Evolutionary conservation across 208 protist species (phyloP).

Genomic region (Novymonas esmeraldas): DNA sequence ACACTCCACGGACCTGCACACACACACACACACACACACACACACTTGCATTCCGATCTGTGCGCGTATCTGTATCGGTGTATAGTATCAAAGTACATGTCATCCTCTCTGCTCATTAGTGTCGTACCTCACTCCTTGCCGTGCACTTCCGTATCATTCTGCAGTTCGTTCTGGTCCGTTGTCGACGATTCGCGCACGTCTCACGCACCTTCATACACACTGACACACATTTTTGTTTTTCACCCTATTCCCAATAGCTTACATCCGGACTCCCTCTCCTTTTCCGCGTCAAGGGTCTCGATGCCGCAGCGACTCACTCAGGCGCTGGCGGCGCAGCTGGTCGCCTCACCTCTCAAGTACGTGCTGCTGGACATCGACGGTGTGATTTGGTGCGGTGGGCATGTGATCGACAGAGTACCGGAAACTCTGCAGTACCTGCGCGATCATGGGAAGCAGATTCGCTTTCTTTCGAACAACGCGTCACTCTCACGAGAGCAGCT

Average conservation of each 20-base stretch:
- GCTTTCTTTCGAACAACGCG: conserved; percentile 82
- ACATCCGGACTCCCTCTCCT: neutral
- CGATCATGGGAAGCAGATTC: conserved; percentile 48
- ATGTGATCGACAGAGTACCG: conserved; percentile 46
- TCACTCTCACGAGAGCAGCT: conserved; percentile 50
- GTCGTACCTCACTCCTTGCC: too few relatives aligned
- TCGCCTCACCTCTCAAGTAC: conserved; percentile 47
- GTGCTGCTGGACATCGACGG: conserved; percentile 78
- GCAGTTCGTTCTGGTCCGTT: too few relatives aligned
- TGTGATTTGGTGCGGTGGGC: conserved; percentile 60
- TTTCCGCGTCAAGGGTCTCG: neutral
- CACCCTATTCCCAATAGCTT: too few relatives aligned
- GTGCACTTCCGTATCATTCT: too few relatives aligned
- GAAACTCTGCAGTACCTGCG: conserved; percentile 66
- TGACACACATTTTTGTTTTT: neutral
- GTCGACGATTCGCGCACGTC: too few relatives aligned
- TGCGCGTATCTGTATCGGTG: too few relatives aligned
- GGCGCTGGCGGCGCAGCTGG: conserved; percentile 30
- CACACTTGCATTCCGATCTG: too few relatives aligned
- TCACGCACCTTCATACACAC: too few relatives aligned
- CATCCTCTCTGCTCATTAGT: too few relatives aligned
- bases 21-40: too few relatives aligned
- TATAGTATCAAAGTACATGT: too few relatives aligned
- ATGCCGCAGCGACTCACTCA: conserved; percentile 35
- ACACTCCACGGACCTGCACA: too few relatives aligned